Base-by-base conservation (phyloP, 2,329 filamentous ascomycete species). In the Diaporthe sp. region DNA sequence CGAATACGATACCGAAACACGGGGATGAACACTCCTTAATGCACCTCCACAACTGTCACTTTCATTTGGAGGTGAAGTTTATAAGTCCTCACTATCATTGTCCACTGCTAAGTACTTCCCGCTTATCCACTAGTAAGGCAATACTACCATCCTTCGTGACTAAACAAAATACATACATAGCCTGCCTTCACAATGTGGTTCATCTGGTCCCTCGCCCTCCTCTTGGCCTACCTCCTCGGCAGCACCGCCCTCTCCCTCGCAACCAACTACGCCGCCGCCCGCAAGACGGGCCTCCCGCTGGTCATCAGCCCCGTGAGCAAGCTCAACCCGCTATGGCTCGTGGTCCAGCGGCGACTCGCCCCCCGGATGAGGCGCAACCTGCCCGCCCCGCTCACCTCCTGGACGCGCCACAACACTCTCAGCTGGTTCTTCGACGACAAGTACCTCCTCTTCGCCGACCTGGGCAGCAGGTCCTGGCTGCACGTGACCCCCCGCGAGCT, bases 391-490 rank as follows among this genome's bases (percentile, higher is more conserved):
- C 69, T 72, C 2, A 7, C 7, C 37, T 34, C 53, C 8, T 72
- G 49, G 51, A 72, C 69, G 17, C 69, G 69, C 13, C 34, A 72
- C 39, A 72, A 72, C 69, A n/a, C 31, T 0, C 53, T 72, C 9
- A 57, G 49, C 69, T 72, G 69, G 69, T 46, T 44, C 28, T 72
- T 72, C 69, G 53, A 55, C 69, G 69, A 72, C 69, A 72, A 46
- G 53, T 72, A 72, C 53, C 9, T 13, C 37, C 39, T 72, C 39
- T 31, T 15, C 69, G 3, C 34, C 10, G 69, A 72, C 9, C 69
- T 44, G 8, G 69, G 69, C 37, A 37, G 28, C 51, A 49, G 15
- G 53, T n/a, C 53, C 8, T 72, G 51, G 51, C 57, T 72, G 37
- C 69, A 72, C 69, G 69, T 59, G n/a, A 59, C 39, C 19, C 69